Base-by-base conservation (phyloP, 2,329 filamentous ascomycete species). In the Colletotrichum neosansevieriae region DNA sequence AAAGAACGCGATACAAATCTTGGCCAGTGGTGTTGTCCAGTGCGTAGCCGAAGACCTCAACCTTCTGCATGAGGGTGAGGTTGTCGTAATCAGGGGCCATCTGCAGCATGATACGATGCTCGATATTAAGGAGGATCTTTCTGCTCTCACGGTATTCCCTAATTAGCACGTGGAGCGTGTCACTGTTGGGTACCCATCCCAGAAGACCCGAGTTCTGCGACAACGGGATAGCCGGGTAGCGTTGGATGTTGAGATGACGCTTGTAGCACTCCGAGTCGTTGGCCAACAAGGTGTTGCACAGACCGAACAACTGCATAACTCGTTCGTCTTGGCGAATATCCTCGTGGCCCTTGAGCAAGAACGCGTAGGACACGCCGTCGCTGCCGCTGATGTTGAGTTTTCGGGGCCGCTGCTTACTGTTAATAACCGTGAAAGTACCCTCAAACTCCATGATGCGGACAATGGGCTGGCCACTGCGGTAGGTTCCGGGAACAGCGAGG, bases 81-180 rank as follows among this genome's bases (percentile, higher is more conserved):
- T 97, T 98, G 77, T 99, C 96, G 76, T 98, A 99, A 78, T 99
- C 96, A 0, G 96, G 97, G 24, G 96, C 96, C 96, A 99, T 99
- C 79, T 99, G 97, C 64, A 99, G 85, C 96, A 99, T 99, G 78
- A 99, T 99, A 49, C 97, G 92, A 78, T 99, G 96, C 82, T 99
- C 96, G 72, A 99, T 99, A 76, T 99, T 99, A 73, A 99, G 91
- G 44, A 99, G 83, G 72, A 99, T 99, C 83, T 98, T 97, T 62
- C 96, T 90, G 73, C 92, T 97, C 79, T 99, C 97, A 70, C 96
- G 92, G 77, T 99, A 99, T 78, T 99, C 96, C 71, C 96, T 90
- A 75, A 99, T 99, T 53, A 99, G 87, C 17, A 97, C 93, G 77
- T 99, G 97, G 15, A 99, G 84, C 0, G 97, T 99, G 78, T 99